Conservation (phyloP, 116 monocot species). For the Cymodocea nodosa region DNA sequence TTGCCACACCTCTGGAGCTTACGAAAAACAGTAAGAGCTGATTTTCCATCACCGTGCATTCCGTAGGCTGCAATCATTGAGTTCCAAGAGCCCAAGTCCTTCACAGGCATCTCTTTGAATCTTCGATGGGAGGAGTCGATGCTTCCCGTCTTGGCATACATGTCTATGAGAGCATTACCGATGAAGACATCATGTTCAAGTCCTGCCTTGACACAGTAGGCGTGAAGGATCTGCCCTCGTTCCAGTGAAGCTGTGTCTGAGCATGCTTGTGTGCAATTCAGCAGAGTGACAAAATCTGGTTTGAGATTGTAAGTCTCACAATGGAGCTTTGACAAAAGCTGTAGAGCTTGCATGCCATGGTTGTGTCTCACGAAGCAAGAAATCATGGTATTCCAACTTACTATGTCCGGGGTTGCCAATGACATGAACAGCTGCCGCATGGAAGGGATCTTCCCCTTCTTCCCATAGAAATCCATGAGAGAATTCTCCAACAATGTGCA, state of each 20-base stretch:
- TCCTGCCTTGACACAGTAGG: slow-evolving; percentile 10
- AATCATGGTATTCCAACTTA: slow-evolving; percentile 54
- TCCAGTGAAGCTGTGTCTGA: slow-evolving; percentile 16
- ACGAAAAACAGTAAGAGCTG: slow-evolving; percentile 17
- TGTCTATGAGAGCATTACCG: slow-evolving; percentile 18
- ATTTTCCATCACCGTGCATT: slow-evolving; percentile 1
- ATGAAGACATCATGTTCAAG: slow-evolving; percentile 9
- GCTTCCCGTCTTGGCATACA: slow-evolving; percentile 21
- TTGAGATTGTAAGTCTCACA: neutral
- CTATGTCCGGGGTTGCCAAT: slow-evolving; percentile 10
- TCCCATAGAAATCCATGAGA: slow-evolving; percentile 33
- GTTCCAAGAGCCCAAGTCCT: slow-evolving; percentile 11
- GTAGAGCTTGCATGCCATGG: slow-evolving; percentile 13
- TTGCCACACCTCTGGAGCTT: slow-evolving; percentile 5
- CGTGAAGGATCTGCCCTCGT: slow-evolving; percentile 31
- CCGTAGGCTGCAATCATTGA: slow-evolving; percentile 14
- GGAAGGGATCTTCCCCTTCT: slow-evolving; percentile 12
- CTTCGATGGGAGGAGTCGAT: slow-evolving; percentile 9
- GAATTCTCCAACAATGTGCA: slow-evolving; percentile 39
- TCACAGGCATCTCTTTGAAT: neutral
- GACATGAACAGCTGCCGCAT: slow-evolving; percentile 18
- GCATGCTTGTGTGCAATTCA: slow-evolving; percentile 40
- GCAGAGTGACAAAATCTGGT: slow-evolving; percentile 25
- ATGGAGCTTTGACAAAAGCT: slow-evolving; percentile 19
- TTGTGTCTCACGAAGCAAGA: slow-evolving; percentile 22